Evolutionary conservation across 2,329 filamentous ascomycete genomes (phyloP).

Genomic region (Metarhizium rileyi): DNA sequence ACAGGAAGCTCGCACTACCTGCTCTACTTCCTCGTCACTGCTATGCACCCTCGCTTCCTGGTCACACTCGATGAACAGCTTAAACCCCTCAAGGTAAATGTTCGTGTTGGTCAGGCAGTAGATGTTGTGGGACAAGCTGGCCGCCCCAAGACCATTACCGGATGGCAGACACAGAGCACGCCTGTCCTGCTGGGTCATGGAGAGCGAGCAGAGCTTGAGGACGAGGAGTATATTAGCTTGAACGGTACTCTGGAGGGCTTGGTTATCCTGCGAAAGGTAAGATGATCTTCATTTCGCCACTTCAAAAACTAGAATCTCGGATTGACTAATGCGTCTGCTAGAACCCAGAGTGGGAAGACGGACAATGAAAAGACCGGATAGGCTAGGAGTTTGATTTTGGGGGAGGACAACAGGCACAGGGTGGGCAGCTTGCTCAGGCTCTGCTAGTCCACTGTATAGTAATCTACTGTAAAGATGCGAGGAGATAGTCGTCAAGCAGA

Average conservation of each 20-base stretch:
- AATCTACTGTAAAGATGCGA: slow-evolving; percentile 10
- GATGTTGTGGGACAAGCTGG: slow-evolving; percentile 97
- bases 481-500: neutral
- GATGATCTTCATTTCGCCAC: slow-evolving; percentile 14
- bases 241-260: slow-evolving; percentile 88
- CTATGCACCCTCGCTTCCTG: slow-evolving; percentile 94
- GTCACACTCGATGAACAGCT: slow-evolving; percentile 93
- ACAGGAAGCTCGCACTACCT: slow-evolving; percentile 71
- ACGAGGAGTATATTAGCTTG: slow-evolving; percentile 91
- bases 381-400: neutral
- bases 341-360: slow-evolving; percentile 32
- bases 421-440: slow-evolving; percentile 1
- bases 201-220: slow-evolving; percentile 91
- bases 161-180: slow-evolving; percentile 99
- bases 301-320: neutral
- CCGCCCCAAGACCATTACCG: slow-evolving; percentile 96
- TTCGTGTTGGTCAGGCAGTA: slow-evolving; percentile 93
- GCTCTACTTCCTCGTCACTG: slow-evolving; percentile 91
- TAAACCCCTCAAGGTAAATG: slow-evolving; percentile 88
- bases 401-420: neutral
- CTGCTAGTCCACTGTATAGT: slow-evolving; percentile 23
- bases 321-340: slow-evolving; percentile 13
- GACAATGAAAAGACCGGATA: slow-evolving; percentile 22
- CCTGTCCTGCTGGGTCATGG: slow-evolving; percentile 90
- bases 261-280: slow-evolving; percentile 93